Conservation (phyloP, 768 basidiomycete species). For the Sutorius australiensis region DNA sequence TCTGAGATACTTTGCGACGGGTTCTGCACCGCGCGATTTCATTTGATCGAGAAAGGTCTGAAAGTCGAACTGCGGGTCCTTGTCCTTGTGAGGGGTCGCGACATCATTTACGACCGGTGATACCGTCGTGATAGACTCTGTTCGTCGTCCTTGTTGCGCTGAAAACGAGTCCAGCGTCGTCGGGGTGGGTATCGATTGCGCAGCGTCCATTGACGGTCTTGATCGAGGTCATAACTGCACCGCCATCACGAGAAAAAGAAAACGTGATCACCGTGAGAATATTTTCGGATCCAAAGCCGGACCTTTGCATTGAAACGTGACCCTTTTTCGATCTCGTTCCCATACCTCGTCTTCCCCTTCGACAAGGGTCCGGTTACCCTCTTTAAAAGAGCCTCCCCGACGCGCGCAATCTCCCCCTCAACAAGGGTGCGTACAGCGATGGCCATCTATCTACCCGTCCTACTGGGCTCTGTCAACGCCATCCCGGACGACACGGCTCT, state of each 20-base stretch:
- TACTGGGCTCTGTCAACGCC: slow-evolving; percentile 60
- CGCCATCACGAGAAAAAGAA: slow-evolving; percentile 50
- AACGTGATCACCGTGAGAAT: slow-evolving; percentile 35
- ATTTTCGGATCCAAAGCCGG: not conserved
- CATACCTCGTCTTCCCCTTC: too few species aligned
- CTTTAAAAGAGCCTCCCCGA: not conserved
- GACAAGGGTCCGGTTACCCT: not conserved
- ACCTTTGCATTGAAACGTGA: not conserved
- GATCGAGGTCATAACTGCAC: slow-evolving; percentile 21
- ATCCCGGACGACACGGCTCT: slow-evolving; percentile 75
- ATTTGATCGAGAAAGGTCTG: slow-evolving; percentile 95
- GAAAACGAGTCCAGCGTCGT: not conserved
- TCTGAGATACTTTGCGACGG: slow-evolving; percentile 90
- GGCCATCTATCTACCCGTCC: slow-evolving; percentile 68
- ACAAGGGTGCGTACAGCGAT: slow-evolving; percentile 29
- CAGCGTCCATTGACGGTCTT: slow-evolving; percentile 11
- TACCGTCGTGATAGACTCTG: too few species aligned
- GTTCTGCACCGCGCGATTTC: slow-evolving; percentile 82
- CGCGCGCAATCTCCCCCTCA: not conserved
- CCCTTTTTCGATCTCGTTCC: not conserved
- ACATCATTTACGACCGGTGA: not conserved
- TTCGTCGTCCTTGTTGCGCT: not conserved
- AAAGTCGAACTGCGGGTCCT: slow-evolving; percentile 74
- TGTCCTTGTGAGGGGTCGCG: slow-evolving; percentile 31
- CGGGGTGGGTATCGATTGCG: not conserved